phyloP scores from a whole-genome alignment of 768 basidiomycete species.

The Mrakia frigida region DNA sequence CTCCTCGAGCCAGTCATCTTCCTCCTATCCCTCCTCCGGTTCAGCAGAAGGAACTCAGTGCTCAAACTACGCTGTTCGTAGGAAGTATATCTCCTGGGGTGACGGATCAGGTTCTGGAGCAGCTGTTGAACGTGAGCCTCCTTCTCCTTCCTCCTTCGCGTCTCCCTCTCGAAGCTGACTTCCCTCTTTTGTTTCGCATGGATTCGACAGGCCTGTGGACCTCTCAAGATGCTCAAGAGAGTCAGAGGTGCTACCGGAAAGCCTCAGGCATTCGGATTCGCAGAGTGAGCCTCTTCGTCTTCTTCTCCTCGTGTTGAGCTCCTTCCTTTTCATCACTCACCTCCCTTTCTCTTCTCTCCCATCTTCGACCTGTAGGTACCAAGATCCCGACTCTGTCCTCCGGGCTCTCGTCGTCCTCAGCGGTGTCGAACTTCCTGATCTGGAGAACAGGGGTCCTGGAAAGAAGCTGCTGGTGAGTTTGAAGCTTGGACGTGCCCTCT shows the following conservation, averaged over 20 bases:
- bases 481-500: not conserved
- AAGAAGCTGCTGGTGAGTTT: slow-evolving; percentile 66
- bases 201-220: slow-evolving; percentile 70
- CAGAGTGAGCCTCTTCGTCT: slow-evolving; percentile 53
- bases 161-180: not conserved
- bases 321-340: not conserved
- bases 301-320: not conserved
- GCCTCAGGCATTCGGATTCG: slow-evolving; percentile 95
- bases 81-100: slow-evolving; percentile 93
- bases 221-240: slow-evolving; percentile 82
- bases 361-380: slow-evolving; percentile 44
- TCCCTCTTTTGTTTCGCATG: not conserved
- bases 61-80: slow-evolving; percentile 67
- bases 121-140: slow-evolving; percentile 63
- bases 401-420: slow-evolving; percentile 65
- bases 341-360: not conserved
- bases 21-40: not conserved
- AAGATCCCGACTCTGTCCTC: slow-evolving; percentile 85
- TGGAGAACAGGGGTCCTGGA: slow-evolving; percentile 55
- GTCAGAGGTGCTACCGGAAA: slow-evolving; percentile 87
- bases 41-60: not conserved
- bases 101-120: slow-evolving; percentile 71
- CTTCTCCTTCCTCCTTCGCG: slow-evolving; percentile 7
- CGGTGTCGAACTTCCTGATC: slow-evolving; percentile 58
- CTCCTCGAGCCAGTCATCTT: not conserved